phyloP scores from a whole-genome alignment of 1,139 yeast species.

The Debaryomycetaceae sp. region DNA sequence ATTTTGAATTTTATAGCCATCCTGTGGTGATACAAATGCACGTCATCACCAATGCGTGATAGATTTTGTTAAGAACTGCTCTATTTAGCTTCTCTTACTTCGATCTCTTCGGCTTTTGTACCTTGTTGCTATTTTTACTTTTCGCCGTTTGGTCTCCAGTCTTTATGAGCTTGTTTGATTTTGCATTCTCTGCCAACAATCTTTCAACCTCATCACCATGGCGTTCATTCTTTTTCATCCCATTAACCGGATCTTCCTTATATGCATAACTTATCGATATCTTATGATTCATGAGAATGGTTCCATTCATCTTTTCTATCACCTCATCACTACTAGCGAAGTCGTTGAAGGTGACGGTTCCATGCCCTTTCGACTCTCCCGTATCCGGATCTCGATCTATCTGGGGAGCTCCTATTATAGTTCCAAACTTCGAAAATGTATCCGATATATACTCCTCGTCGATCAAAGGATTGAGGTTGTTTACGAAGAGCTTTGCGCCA shows the following conservation, averaged over 20 bases:
- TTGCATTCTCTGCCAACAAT: constrained; percentile 66
- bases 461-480: constrained; percentile 66
- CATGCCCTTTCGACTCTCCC: constrained; percentile 61
- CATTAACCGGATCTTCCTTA: constrained; percentile 49
- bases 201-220: constrained; percentile 87
- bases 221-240: constrained; percentile 40
- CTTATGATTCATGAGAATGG: constrained; percentile 63
- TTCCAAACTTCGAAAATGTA: constrained; percentile 72
- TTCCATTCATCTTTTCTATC: constrained; percentile 64
- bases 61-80: too few species aligned
- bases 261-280: constrained; percentile 67
- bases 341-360: constrained; percentile 55
- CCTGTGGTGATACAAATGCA: too few species aligned
- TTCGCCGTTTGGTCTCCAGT: not conserved
- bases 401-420: constrained; percentile 48
- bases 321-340: constrained; percentile 75
- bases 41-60: too few species aligned
- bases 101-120: constrained; percentile 2
- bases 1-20: too few species aligned
- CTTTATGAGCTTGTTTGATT: constrained; percentile 22
- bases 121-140: constrained; percentile 1
- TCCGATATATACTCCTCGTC: constrained; percentile 57
- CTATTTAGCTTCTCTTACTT: not conserved
- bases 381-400: constrained; percentile 48
- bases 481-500: constrained; percentile 75